phyloP scores from a whole-genome alignment of 768 basidiomycete species.

The Leccinellum rugosiceps region DNA sequence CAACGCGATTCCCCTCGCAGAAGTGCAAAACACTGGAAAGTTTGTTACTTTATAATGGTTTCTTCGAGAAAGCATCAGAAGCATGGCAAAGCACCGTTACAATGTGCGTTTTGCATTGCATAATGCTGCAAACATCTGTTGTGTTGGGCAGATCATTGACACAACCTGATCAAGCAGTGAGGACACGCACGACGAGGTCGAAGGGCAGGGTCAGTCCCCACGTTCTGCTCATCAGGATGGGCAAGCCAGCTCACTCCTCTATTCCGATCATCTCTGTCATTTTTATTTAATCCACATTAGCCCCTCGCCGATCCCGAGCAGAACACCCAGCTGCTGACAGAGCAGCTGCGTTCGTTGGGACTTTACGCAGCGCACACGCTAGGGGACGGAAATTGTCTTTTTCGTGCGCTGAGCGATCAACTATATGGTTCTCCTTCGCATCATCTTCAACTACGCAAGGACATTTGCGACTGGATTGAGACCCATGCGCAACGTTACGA shows the following conservation, averaged over 20 bases:
- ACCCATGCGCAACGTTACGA: constrained; percentile 68
- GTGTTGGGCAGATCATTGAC: constrained; percentile 26
- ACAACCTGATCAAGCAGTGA: constrained; percentile 37
- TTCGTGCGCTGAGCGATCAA: constrained; percentile 88
- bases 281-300: constrained; percentile 12
- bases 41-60: constrained; percentile 39
- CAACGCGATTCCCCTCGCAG: constrained; percentile 34
- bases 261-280: constrained; percentile 10
- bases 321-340: constrained; percentile 62
- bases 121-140: constrained; percentile 24
- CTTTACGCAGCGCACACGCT: constrained; percentile 85
- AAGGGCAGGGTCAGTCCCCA: constrained; percentile 51
- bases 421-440: constrained; percentile 70
- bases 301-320: constrained; percentile 57
- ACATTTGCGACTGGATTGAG: constrained; percentile 83
- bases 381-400: constrained; percentile 93
- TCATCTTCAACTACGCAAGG: constrained; percentile 65
- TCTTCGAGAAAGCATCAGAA: constrained; percentile 40
- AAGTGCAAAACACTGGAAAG: constrained; percentile 22
- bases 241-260: constrained; percentile 16
- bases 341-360: constrained; percentile 74
- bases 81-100: constrained; percentile 34
- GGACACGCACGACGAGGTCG: constrained; percentile 57
- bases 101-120: constrained; percentile 38
- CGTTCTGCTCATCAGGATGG: constrained; percentile 19